Evolutionary conservation across 371 early-diverging fungal genomes (phyloP).

Genomic region (Thermomucor indicae-seudaticae): DNA sequence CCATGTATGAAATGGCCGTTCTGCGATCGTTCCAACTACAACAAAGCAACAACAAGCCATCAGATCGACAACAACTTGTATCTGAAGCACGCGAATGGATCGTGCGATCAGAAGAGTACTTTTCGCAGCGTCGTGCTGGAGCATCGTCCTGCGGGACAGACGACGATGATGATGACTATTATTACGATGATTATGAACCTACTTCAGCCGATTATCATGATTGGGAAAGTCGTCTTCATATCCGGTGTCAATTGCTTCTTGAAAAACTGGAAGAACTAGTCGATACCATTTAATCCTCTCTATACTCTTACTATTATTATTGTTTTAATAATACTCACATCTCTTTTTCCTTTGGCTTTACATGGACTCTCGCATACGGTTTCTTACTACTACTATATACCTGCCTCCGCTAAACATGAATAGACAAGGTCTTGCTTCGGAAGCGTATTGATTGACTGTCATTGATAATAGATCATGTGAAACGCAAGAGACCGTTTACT

Average conservation of each 20-base stretch:
- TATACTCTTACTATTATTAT: too few species aligned
- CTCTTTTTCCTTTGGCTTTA: too few species aligned
- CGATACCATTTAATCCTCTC: too few species aligned
- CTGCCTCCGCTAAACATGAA: too few species aligned
- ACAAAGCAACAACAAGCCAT: neutral
- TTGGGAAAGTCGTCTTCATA: slow-evolving; percentile 31
- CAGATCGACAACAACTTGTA: slow-evolving; percentile 5
- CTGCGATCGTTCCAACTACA: slow-evolving; percentile 11
- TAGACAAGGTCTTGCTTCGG: too few species aligned
- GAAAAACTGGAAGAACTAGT: slow-evolving; percentile 24
- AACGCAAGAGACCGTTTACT: too few species aligned
- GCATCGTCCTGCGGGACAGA: neutral
- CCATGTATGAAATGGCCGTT: slow-evolving; percentile 24
- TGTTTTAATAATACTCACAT: too few species aligned
- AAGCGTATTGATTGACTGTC: too few species aligned
- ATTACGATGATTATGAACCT: neutral
- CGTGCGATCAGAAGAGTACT: slow-evolving; percentile 14
- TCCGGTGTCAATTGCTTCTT: slow-evolving; percentile 24
- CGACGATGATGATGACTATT: neutral
- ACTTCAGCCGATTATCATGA: slow-evolving; percentile 19
- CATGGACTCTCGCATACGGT: too few species aligned
- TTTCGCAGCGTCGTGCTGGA: slow-evolving; percentile 3
- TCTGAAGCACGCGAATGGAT: slow-evolving; percentile 9
- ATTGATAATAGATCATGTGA: too few species aligned
- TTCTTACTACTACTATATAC: too few species aligned